Base-by-base conservation (phyloP, 352 stramenopile species). In the Plasmopara viticola region DNA sequence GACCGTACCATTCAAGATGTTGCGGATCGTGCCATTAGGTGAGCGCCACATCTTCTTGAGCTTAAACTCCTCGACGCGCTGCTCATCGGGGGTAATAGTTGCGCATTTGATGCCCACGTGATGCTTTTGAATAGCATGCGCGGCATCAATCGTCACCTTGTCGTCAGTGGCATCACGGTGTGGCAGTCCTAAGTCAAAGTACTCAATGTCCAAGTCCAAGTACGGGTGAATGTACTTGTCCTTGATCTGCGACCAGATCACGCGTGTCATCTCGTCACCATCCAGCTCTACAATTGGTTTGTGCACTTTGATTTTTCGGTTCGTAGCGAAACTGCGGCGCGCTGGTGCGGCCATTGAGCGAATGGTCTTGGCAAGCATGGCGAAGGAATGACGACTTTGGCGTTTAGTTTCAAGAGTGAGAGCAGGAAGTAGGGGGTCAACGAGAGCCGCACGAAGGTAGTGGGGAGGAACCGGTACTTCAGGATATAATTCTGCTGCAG, bases 101-200 rank as follows among this genome's bases (percentile, higher is more conserved):
- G 81, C 81, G 62, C 81, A 92, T 61, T 92, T 92, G 59, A 90
- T 88, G 44, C 78, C 81, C 4, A 86, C 75, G 56, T 86, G 72
- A 67, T 83, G 59, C 50, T 72, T 50, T 48, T 78, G 50, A 60
- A 92, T 92, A 41, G 81, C 78, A 60, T 80, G 69, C 5, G 81
- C 81, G 35, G 81, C 81, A 51, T 88, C 81, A 15, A 90, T n/a
- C 7, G 81, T 92, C 39, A 92, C 76, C 56, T 86, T 64, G 52
- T 92, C 81, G 60, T 89, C 68, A 1, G 81, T 92, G 46, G 69
- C 72, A 51, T 92, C 81, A 49, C 81, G 81, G 67, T 86, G 68
- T 30, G 70, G 67, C 40, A 92, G 57, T 4, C 74, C 72, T 45
- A 90, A 64, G 63, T 92, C 81, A 54, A 83, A 90, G 69, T 89